Evolutionary conservation across 257 asterid genomes (phyloP).

Genomic region (Verbena officinalis): DNA sequence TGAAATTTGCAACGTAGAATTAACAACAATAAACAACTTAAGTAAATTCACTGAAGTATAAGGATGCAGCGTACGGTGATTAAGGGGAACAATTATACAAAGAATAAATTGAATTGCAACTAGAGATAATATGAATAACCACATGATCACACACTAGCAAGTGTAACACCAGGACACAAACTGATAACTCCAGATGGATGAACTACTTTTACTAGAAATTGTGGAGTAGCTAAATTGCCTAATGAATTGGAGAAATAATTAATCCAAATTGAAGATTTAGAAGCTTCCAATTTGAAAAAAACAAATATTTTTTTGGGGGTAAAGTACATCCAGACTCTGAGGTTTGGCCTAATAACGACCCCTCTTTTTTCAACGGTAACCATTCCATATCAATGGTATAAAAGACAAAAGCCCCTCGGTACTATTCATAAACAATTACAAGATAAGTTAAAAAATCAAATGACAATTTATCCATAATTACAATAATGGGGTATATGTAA

Average conservation of each 20-base stretch:
- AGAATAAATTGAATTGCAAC: slow-evolving; percentile 19
- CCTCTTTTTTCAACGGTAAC: too few relatives aligned
- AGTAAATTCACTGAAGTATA: background rate
- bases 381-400: too few relatives aligned
- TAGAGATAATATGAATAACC: slow-evolving; percentile 7
- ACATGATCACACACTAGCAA: slow-evolving; percentile 9
- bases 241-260: slow-evolving; percentile 4
- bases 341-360: too few relatives aligned
- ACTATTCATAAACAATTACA: too few relatives aligned
- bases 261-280: slow-evolving; percentile 19
- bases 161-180: slow-evolving; percentile 13
- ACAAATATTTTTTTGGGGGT: slow-evolving; percentile 2
- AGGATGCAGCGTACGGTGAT: background rate
- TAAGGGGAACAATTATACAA: slow-evolving; percentile 9
- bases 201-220: slow-evolving; percentile 14
- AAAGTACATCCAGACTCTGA: too few relatives aligned
- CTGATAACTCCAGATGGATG: background rate
- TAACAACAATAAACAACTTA: slow-evolving; percentile 21
- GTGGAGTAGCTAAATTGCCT: background rate
- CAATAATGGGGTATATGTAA: too few relatives aligned
- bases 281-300: background rate
- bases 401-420: too few relatives aligned
- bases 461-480: too few relatives aligned
- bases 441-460: too few relatives aligned
- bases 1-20: slow-evolving; percentile 25